Evolutionary conservation across 176 grass and related monocot genomes (phyloP), one percentile per base, ranked within the genome.

Genomic region (Oropetium thomaeum): DNA sequence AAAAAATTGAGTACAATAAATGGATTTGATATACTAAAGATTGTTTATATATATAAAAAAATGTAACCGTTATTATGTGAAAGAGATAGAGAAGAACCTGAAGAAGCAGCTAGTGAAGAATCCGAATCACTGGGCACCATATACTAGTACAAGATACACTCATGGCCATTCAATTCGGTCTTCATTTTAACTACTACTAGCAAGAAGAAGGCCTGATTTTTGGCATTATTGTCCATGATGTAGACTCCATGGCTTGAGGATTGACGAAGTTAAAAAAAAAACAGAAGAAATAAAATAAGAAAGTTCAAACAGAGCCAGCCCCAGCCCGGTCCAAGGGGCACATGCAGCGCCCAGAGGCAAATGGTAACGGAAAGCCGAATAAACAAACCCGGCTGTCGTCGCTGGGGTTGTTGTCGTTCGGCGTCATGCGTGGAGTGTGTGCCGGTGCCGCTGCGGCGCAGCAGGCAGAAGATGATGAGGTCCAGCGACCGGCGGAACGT

Each of bases 361-460:
- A 42, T 15, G 73, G 58, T 75, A 75, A 75, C 71, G 38, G 71
- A 59, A 5, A 3, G n/a, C n/a, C 16, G 72, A 43, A 39, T 61
- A 61, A 75, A 61, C 8, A 20, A 75, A 26, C 45, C 33, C 26
- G 33, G 25, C 8, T 5, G 39, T 41, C 2, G 69, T 29, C 45
- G 38, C 47, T 65, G 60, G 47, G 57, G 15, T 12, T 74, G 62
- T 55, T 74, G 62, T 55, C 17, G 48, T 27, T 43, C 49, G 47
- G 47, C 32, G 37, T 40, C 49, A 19, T 43, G 26, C 79, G 32
- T 55, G 79, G 60, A 57, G 48, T 7, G 34, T 43, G 26, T 4
- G 47, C 37, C 34, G 4, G n/a, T n/a, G n/a, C n/a, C n/a, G n/a
- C n/a, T n/a, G n/a, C 53, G 10, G 51, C 51, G 31, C 22, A n/a